A percentile compares a stretch with the other conserved stretches of the same genome.
phyloP scores from a whole-genome alignment of 169 alveolate genomes.

The Cryptosporidium parvum region DNA sequence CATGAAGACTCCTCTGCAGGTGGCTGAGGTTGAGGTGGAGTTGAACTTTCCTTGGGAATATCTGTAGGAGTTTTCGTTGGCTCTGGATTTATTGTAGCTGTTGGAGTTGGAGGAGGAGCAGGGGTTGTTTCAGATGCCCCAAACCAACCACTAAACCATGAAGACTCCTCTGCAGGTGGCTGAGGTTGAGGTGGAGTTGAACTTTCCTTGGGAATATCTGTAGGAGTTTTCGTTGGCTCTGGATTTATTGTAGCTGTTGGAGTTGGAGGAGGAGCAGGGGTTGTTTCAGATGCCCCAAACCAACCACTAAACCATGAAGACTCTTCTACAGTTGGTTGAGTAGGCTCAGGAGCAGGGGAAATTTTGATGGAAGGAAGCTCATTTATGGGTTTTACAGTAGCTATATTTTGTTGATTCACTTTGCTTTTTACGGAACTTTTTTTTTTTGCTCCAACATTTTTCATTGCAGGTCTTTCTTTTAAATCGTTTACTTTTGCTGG shows the following conservation, averaged over 20 bases:
- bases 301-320: slow-evolving; percentile 69
- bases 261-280: slow-evolving; percentile 45
- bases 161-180: slow-evolving; percentile 20
- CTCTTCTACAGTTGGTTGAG: background rate
- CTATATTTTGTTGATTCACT: background rate
- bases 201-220: background rate
- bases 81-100: slow-evolving; percentile 8
- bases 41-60: background rate
- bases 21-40: background rate
- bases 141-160: slow-evolving; percentile 71
- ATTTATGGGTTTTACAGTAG: background rate
- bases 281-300: slow-evolving; percentile 36
- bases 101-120: slow-evolving; percentile 40
- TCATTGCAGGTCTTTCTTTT: background rate
- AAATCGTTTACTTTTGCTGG: background rate
- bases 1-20: slow-evolving; percentile 35
- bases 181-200: slow-evolving; percentile 6
- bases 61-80: background rate
- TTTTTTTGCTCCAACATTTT: background rate
- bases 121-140: slow-evolving; percentile 29
- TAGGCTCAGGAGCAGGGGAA: slow-evolving; percentile 14
- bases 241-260: slow-evolving; percentile 14
- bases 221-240: background rate
- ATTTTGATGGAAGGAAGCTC: slow-evolving; percentile 8
- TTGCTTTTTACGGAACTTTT: slow-evolving; percentile 38